A percentile compares a stretch with the other conserved stretches of the same genome.
Evolutionary conservation across 106 monocot species (phyloP).

Genomic region (Ottelia alismoides): DNA sequence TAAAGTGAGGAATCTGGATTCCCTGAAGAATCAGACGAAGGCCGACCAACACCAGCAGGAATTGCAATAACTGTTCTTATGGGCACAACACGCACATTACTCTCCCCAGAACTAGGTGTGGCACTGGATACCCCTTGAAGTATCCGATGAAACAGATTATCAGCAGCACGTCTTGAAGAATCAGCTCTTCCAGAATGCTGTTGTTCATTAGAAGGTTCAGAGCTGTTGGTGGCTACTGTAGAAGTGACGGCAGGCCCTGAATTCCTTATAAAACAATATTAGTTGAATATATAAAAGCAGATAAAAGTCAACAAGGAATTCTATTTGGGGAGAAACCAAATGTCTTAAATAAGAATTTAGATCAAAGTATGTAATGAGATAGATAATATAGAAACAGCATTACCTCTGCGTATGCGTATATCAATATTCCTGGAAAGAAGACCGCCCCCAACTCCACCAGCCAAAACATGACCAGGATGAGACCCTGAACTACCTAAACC

Average conservation of each 20-base stretch:
- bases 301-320: too few species aligned
- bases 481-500: too few species aligned
- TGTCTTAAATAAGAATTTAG: too few species aligned
- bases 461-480: constrained; percentile 18
- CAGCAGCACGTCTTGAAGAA: constrained; percentile 22
- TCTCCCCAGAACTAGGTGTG: constrained; percentile 34
- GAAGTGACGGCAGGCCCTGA: constrained; percentile 21
- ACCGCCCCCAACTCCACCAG: constrained; percentile 26
- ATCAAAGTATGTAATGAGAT: too few species aligned
- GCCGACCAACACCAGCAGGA: constrained; percentile 34
- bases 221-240: too few species aligned
- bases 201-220: constrained; percentile 16
- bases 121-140: constrained; percentile 10
- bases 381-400: too few species aligned
- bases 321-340: too few species aligned
- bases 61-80: constrained; percentile 68
- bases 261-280: too few species aligned
- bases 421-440: constrained; percentile 65
- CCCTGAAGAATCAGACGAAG: constrained; percentile 30
- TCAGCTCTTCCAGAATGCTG: constrained; percentile 25
- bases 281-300: too few species aligned
- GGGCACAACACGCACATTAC: constrained; percentile 44
- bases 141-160: constrained; percentile 19
- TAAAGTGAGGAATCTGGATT: constrained; percentile 26
- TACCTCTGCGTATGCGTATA: constrained; percentile 78